A percentile compares a stretch with the other conserved stretches of the same genome.
These are phyloP conservation scores for Entrophospora sp. DNA, from an alignment of 192 early-diverging fungal genomes.

Conservation along the genomic window DNA sequence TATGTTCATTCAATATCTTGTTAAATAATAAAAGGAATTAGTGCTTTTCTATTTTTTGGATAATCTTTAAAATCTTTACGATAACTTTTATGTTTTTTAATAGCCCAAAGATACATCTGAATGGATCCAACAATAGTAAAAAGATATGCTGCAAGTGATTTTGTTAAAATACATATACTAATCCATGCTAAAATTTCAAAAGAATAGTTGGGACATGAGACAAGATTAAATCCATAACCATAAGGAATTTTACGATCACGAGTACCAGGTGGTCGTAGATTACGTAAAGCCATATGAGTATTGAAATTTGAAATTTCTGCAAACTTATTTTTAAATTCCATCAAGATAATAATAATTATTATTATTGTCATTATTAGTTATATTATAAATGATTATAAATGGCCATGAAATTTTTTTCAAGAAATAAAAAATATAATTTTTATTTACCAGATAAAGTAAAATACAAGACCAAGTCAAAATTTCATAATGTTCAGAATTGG, in stretches of 20 bases:
- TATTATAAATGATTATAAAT: too few relatives aligned
- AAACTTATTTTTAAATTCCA: too few relatives aligned
- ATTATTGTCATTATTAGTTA: too few relatives aligned
- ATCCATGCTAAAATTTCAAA: slow-evolving; percentile 85
- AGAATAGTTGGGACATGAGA: slow-evolving; percentile 90
- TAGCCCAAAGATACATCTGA: slow-evolving; percentile 91
- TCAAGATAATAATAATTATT: too few relatives aligned
- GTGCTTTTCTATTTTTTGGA: slow-evolving; percentile 73
- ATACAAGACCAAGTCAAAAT: slow-evolving; percentile 32
- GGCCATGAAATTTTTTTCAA: too few relatives aligned
- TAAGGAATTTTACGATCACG: slow-evolving; percentile 76
- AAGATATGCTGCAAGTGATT: slow-evolving; percentile 53
- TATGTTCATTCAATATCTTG: too few relatives aligned
- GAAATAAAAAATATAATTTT: slow-evolving; percentile 19
- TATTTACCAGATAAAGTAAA: slow-evolving; percentile 51
- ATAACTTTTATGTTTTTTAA: slow-evolving; percentile 93
- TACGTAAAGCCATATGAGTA: slow-evolving; percentile 80
- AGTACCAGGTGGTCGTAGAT: slow-evolving; percentile 85
- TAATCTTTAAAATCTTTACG: slow-evolving; percentile 86
- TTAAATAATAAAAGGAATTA: slow-evolving; percentile 65
- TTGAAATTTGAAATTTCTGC: slow-evolving; percentile 79
- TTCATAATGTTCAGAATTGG: slow-evolving; percentile 38
- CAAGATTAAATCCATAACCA: slow-evolving; percentile 86
- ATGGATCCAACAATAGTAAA: slow-evolving; percentile 64
- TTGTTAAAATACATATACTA: slow-evolving; percentile 61